These are phyloP conservation scores for Fusarium haematococcum DNA, from an alignment of 2,329 filamentous ascomycete species.

Conservation along the genomic window DNA sequence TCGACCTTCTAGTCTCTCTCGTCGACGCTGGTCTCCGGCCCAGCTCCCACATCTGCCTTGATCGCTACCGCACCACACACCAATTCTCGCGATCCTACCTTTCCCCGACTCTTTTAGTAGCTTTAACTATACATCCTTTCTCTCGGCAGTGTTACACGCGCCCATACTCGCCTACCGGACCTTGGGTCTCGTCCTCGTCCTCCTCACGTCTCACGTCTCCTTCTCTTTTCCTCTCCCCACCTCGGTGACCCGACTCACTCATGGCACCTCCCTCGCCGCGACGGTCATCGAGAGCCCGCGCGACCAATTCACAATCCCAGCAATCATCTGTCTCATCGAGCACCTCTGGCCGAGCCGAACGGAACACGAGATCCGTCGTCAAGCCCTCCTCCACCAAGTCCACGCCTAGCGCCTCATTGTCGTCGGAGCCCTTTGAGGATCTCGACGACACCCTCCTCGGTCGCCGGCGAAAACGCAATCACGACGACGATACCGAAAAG, in stretches of 20 bases:
- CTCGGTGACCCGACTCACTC: constrained; percentile 50
- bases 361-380: constrained; percentile 76
- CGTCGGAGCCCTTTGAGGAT: constrained; percentile 76
- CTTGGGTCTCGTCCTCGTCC: constrained; percentile 1
- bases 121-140: not conserved
- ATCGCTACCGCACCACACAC: constrained; percentile 23
- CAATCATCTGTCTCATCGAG: constrained; percentile 85
- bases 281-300: constrained; percentile 91
- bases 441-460: constrained; percentile 78
- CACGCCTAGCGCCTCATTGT: constrained; percentile 77
- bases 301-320: constrained; percentile 79
- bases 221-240: constrained; percentile 44
- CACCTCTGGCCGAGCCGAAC: constrained; percentile 80
- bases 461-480: constrained; percentile 82
- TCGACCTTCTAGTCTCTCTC: constrained; percentile 41
- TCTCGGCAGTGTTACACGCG: constrained; percentile 12
- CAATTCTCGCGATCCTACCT: constrained; percentile 35
- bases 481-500: constrained; percentile 69
- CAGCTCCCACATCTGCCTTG: constrained; percentile 28
- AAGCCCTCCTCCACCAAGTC: constrained; percentile 84
- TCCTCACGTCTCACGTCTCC: constrained; percentile 8
- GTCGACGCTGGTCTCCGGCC: constrained; percentile 27
- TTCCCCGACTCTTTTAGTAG: constrained; percentile 11
- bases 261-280: constrained; percentile 78
- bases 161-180: not conserved